A percentile compares a stretch with the other conserved stretches of the same genome.
phyloP scores from a whole-genome alignment of 2,329 filamentous ascomycete species.

The Xylariaceae sp. region DNA sequence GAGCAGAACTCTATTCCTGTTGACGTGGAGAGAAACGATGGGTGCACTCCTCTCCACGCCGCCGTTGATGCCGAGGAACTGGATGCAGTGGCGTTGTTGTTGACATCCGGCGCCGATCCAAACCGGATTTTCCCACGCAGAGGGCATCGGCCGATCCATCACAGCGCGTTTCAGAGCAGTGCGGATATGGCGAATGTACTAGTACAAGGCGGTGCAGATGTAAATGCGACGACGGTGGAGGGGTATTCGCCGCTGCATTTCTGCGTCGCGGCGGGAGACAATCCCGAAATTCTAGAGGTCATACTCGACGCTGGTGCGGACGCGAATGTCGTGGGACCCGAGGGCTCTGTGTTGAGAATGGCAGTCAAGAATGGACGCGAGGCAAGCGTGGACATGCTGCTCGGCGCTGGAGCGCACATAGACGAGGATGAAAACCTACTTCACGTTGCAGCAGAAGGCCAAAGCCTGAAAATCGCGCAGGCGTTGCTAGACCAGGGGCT shows the following conservation, averaged over 20 bases:
- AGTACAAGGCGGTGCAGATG: conserved; percentile 2
- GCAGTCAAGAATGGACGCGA: not conserved
- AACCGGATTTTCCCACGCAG: conserved; percentile 2
- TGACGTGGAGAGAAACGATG: conserved; percentile 4
- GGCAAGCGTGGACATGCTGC: not conserved
- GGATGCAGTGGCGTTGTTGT: not conserved
- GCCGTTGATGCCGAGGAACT: not conserved
- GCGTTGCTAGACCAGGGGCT: not conserved
- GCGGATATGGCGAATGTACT: conserved; percentile 4
- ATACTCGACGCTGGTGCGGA: not conserved
- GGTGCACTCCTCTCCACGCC: conserved; percentile 4
- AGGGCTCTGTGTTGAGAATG: not conserved
- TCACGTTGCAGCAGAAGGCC: not conserved
- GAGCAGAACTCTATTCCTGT: conserved; percentile 1
- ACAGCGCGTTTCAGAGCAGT: not conserved
- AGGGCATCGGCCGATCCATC: conserved; percentile 2
- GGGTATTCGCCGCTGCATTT: conserved; percentile 3
- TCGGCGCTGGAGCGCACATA: not conserved
- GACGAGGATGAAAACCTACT: not conserved
- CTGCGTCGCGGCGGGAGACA: not conserved
- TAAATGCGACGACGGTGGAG: conserved; percentile 1
- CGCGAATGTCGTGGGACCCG: not conserved
- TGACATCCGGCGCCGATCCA: conserved; percentile 7
- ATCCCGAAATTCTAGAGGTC: not conserved
- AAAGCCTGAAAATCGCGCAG: not conserved